Conservation (phyloP, 192 early-diverging fungal genomes). For the Coemansia sp. region DNA sequence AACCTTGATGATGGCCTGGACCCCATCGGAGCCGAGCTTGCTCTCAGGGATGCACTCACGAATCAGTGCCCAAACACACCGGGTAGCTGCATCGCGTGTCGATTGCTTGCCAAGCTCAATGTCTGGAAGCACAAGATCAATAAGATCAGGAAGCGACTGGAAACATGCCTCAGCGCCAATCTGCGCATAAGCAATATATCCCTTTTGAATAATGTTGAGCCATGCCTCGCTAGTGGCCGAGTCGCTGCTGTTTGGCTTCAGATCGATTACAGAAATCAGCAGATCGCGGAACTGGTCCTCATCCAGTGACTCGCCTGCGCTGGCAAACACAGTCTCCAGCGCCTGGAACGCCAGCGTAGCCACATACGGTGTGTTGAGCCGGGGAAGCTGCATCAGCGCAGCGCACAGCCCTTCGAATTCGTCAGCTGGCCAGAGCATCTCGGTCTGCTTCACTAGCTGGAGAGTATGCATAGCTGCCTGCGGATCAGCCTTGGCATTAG, state of each 20-base stretch:
- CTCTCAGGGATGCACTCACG: conserved; percentile 70
- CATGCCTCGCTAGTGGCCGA: conserved; percentile 76
- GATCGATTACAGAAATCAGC: conserved; percentile 62
- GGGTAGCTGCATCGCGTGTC: conserved; percentile 62
- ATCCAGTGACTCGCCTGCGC: conserved; percentile 39
- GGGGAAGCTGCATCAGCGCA: conserved; percentile 72
- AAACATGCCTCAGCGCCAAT: conserved; percentile 54
- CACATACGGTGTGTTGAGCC: conserved; percentile 72
- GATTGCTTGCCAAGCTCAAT: conserved; percentile 61
- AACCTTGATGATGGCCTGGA: conserved; percentile 53
- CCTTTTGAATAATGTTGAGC: conserved; percentile 75
- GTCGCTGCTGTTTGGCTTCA: conserved; percentile 84
- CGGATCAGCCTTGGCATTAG: conserved; percentile 54
- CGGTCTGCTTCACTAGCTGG: conserved; percentile 66
- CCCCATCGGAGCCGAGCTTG: conserved; percentile 64
- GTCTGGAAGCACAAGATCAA: conserved; percentile 63
- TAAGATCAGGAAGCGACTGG: conserved; percentile 54
- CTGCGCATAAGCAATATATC: conserved; percentile 67
- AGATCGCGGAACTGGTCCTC: conserved; percentile 55
- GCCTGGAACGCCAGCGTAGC: conserved; percentile 63
- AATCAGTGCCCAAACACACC: conserved; percentile 68
- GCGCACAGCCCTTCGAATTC: conserved; percentile 65
- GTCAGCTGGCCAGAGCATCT: conserved; percentile 57
- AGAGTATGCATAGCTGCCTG: conserved; percentile 65
- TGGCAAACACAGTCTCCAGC: conserved; percentile 32